Base-by-base conservation (phyloP, 192 early-diverging fungal genomes). In the Umbelopsis sp. region DNA sequence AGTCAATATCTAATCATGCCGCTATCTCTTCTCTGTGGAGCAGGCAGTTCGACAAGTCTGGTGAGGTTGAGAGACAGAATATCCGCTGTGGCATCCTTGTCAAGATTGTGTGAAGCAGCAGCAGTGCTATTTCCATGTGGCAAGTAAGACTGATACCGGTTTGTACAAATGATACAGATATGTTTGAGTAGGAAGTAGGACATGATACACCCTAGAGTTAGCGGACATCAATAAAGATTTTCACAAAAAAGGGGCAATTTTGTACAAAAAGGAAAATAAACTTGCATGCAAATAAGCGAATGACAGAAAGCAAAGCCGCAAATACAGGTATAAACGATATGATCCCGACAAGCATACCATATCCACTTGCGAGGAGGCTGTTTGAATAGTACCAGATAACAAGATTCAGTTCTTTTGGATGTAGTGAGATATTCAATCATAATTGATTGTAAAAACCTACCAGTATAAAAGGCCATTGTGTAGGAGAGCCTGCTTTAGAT, bases 1-100 rank as follows among this genome's bases (percentile, higher is more conserved):
- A 12, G n/a, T 34, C 31, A 62, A 20, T 62, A 62, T 62, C 56
- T 22, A 62, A 62, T 62, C 56, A 62, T 62, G 56, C 56, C 56
- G 31, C 56, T 62, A 26, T 62, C 56, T 31, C 56, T 62, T 36
- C 56, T 62, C 14, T 62, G 29, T 29, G 56, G 56, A 7, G 56
- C 56, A 8, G 56, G 56, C 0, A 62, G 31, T 34, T 62, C 56
- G 1, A 62, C 56, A 20, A 62, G 56, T 20, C 56, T 62, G n/a
- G 56, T 29, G n/a, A 62, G 11, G n/a, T 34, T 14, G 14, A 36
- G 31, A 29, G 56, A 34, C 6, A 14, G 17, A 2, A 2, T 34
- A 14, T 62, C 56, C 2, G 31, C 17, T 20, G 20, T 62, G 17
- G 9, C 14, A 16, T 62, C 56, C 56, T 62, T 62, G 31, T 32